phyloP scores from a whole-genome alignment of 257 asterid species.

The Primulina eburnea region DNA sequence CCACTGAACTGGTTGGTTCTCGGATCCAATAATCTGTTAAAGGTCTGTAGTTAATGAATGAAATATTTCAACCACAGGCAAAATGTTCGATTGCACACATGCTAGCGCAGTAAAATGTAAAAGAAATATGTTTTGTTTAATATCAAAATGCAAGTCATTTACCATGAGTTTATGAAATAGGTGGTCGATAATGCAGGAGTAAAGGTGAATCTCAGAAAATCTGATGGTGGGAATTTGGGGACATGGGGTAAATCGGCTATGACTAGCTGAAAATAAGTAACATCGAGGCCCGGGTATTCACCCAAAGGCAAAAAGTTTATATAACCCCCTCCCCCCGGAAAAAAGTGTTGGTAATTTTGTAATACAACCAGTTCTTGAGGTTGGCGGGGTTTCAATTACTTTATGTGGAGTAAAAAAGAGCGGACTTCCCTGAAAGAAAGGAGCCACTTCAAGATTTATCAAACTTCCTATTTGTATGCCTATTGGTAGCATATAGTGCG shows the following conservation, averaged over 20 bases:
- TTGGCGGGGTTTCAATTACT: not conserved
- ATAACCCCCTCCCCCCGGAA: no score
- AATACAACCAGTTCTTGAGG: not conserved
- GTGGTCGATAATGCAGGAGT: not conserved
- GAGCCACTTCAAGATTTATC: no score
- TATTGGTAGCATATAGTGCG: no score
- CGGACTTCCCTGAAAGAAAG: not conserved
- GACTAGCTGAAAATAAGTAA: no score
- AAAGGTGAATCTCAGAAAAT: no score
- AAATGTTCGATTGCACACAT: constrained; percentile 4
- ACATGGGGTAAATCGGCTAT: no score
- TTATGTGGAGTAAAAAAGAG: not conserved
- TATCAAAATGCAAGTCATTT: not conserved
- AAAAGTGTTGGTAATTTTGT: no score
- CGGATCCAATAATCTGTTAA: constrained; percentile 77
- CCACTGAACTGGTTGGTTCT: constrained; percentile 89
- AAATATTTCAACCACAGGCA: constrained; percentile 9
- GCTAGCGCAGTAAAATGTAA: not conserved
- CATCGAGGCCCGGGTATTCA: no score
- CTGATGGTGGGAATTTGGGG: no score
- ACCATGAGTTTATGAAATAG: not conserved
- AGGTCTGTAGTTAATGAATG: constrained; percentile 23
- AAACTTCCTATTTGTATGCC: no score
- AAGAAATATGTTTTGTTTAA: constrained; percentile 5
- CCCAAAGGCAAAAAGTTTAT: no score